A percentile compares a stretch with the other conserved stretches of the same genome.
Evolutionary conservation across 2,329 filamentous ascomycete genomes (phyloP).

Genomic region (Cercospora sesami): DNA sequence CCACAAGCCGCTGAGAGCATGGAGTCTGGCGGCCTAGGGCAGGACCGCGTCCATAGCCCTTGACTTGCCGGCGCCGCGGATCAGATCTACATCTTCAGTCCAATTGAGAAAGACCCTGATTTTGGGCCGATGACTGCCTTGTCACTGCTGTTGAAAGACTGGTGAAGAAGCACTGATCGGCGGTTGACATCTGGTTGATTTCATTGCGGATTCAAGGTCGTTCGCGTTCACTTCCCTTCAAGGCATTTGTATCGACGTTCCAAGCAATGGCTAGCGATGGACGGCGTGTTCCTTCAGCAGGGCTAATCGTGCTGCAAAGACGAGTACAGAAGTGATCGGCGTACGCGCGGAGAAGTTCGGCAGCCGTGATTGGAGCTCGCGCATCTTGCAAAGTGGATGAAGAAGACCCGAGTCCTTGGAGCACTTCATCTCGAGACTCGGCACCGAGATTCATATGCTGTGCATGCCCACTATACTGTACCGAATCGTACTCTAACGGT

Average conservation of each 20-base stretch:
- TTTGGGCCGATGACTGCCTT: neutral
- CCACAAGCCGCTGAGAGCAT: neutral
- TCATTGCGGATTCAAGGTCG: neutral
- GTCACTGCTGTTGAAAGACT: neutral
- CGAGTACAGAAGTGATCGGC: conserved; percentile 10
- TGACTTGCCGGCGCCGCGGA: neutral
- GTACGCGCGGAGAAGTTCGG: neutral
- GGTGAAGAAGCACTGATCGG: neutral
- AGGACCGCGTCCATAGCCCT: neutral
- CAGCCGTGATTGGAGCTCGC: conserved; percentile 3
- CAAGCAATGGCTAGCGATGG: conserved; percentile 1
- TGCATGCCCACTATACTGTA: conserved; percentile 1
- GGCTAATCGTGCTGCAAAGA: conserved; percentile 5
- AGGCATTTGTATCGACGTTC: neutral
- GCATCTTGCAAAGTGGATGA: conserved; percentile 12
- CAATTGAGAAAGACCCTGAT: neutral
- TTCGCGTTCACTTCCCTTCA: conserved; percentile 1
- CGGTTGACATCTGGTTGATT: neutral
- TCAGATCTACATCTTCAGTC: neutral
- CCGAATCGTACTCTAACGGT: neutral
- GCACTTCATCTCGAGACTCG: conserved; percentile 6
- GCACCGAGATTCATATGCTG: conserved; percentile 9
- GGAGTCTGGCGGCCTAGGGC: neutral
- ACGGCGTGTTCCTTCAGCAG: conserved; percentile 1
- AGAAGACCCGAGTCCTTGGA: conserved; percentile 6